Evolutionary conservation across 257 asterid genomes (phyloP).

Genomic region (Vinca minor): DNA sequence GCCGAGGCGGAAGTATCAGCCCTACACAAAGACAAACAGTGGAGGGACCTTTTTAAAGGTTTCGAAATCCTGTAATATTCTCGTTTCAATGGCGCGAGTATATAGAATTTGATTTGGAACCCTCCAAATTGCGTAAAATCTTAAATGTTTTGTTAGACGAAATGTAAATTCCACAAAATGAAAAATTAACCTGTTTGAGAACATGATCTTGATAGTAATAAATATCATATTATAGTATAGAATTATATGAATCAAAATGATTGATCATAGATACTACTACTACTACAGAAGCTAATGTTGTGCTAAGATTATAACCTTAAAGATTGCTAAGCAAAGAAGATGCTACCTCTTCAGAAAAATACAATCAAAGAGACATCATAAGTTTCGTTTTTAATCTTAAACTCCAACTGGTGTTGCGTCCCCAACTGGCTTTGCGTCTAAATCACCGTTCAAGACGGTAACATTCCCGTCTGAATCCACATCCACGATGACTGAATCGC

Average conservation of each 20-base stretch:
- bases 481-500: conserved; percentile 34
- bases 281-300: background rate
- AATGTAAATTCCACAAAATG: too few relatives aligned
- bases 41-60: background rate
- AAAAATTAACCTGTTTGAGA: too few relatives aligned
- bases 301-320: background rate
- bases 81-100: too few relatives aligned
- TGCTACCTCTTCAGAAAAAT: background rate
- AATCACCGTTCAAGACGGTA: conserved; percentile 32
- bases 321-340: conserved; percentile 5
- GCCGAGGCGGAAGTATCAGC: conserved; percentile 89
- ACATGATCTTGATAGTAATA: too few relatives aligned
- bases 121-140: too few relatives aligned
- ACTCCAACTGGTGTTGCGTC: too few relatives aligned
- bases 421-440: conserved; percentile 23
- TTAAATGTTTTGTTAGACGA: too few relatives aligned
- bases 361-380: background rate
- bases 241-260: background rate
- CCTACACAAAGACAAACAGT: conserved; percentile 64
- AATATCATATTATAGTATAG: too few relatives aligned
- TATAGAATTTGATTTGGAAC: too few relatives aligned
- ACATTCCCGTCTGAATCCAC: conserved; percentile 49
- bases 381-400: too few relatives aligned
- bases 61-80: too few relatives aligned
- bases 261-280: background rate